These are phyloP conservation scores for Ruellia speciosa DNA, from an alignment of 305 asterid genomes.

Conservation along the genomic window DNA sequence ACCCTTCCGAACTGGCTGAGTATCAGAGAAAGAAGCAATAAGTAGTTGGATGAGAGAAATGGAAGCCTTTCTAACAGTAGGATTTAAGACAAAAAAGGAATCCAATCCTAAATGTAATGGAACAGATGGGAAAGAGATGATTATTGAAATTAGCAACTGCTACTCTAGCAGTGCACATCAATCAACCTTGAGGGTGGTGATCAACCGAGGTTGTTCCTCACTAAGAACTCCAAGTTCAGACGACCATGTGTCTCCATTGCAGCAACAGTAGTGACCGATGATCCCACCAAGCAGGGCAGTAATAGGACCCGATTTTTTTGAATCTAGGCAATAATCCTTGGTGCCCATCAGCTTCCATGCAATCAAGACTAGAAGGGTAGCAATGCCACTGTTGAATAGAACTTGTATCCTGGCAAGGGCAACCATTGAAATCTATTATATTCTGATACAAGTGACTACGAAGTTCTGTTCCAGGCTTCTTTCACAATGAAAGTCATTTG, in stretches of 20 bases:
- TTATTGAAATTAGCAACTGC: no score
- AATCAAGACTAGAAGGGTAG: conserved; percentile 49
- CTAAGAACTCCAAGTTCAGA: conserved; percentile 95
- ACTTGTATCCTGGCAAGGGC: conserved; percentile 68
- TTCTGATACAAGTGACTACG: neutral
- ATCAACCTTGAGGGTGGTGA: conserved; percentile 91
- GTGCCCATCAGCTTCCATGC: conserved; percentile 55
- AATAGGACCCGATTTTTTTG: conserved; percentile 55
- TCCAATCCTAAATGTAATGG: no score
- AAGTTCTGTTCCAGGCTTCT: conserved; percentile 6
- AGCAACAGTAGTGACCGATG: conserved; percentile 89
- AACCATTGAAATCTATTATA: conserved; percentile 16
- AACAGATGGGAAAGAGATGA: conserved; percentile 9
- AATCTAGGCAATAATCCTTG: conserved; percentile 66
- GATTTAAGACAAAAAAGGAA: no score
- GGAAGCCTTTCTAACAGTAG: neutral
- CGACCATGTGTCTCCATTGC: conserved; percentile 95
- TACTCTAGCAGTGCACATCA: neutral
- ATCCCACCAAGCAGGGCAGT: conserved; percentile 62
- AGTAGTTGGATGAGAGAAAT: neutral
- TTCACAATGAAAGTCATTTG: neutral
- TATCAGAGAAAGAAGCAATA: conserved; percentile 15
- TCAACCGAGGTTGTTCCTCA: conserved; percentile 67
- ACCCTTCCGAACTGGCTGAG: conserved; percentile 84
- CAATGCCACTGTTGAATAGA: conserved; percentile 70